Evolutionary conservation across 1,139 yeast species (phyloP), one percentile per base, ranked within the genome.

Genomic region (Candida labiduridarum): DNA sequence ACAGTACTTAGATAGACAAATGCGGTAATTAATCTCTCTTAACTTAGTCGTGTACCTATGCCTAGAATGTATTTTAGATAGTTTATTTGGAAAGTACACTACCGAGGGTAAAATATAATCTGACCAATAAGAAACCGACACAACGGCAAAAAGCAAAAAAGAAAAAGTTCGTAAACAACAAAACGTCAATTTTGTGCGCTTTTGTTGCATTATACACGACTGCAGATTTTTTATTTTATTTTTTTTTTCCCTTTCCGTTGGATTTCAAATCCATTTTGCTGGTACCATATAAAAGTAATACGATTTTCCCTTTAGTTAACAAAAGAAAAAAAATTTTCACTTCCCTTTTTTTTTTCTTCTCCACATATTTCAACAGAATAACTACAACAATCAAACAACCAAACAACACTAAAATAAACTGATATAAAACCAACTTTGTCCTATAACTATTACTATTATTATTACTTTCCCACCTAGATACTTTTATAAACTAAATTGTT

Each of bases 351-450:
- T 46, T 31, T 46, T 44, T 50, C 30, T 50, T 36, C 35, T 48
- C 48, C 42, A 49, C 49, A 45, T 50, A 34, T 43, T 52, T 45
- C 47, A 27, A 44, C 29, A 45, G 30, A 22, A 38, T n/a, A 33
- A 55, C 60, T 56, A 59, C 63, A 53, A 59, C 56, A 55, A 56
- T 54, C 55, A 55, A 41, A 44, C 44, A 41, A 44, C 41, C 50
- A 44, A 35, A 27, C 41, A 27, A 27, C 29, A 47, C 45, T 48
- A 41, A 48, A 41, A 8, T 25, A 47, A 52, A 27, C 29, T 19
- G 11, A 18, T 2, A 41, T 25, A 14, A 25, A 25, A 39, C 42
- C 15, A 36, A 14, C 22, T 53, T 55, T 43, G 4, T 19, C 22
- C 44, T 51, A 45, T 42, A 48, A 45, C 22, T 35, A 34, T 45